Base-by-base conservation (phyloP, 768 basidiomycete species). In the Pleurotus platypus region DNA sequence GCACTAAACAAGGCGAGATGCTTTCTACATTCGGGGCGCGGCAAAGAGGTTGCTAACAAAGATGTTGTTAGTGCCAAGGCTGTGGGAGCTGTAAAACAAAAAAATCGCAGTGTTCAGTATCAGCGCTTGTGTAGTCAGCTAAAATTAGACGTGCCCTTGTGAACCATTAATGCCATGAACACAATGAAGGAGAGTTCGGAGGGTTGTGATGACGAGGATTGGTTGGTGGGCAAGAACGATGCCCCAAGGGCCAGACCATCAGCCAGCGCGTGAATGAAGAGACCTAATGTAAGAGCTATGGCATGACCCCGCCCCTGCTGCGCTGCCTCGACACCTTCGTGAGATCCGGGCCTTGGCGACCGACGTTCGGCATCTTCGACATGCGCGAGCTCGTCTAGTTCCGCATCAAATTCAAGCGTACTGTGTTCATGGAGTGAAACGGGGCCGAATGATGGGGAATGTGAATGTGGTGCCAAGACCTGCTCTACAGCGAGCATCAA, bases 191-290 rank as follows among this genome's bases (percentile, higher is more conserved):
- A 90, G 30, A 98, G 67, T 37, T 75, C 77, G 20, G 74, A 75
- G 15, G 75, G 70, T 57, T 61, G 66, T 8, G 65, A 73, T 12
- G n/a, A 16, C n/a, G 49, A 50, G 16, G 49, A 22, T 35, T 30
- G 27, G 18, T 54, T 42, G 8, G 61, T 58, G 2, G 69, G 69
- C 38, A 87, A 72, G 11, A 81, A 78, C 2, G 90, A 88, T 16
- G 94, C 89, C 20, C 96, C 97, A 39, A 98, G 75, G 2, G 92
- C 93, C 57, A 97, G 85, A 3, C 97, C 95, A 69, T 99, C 97
- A 0, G 94, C 90, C 48, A 94, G 77, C 1, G 86, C 90, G 66
- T 99, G 96, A 22, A 94, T 81, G 22, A 92, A 79, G 46, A 98
- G 75, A 1, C 95, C 97, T 7, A 98, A 70, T 0, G 94, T 92